Evolutionary conservation across 108 stramenopile species (phyloP), one percentile per base, ranked within the genome.

Genomic region (Stephanodiscus minutulus): DNA sequence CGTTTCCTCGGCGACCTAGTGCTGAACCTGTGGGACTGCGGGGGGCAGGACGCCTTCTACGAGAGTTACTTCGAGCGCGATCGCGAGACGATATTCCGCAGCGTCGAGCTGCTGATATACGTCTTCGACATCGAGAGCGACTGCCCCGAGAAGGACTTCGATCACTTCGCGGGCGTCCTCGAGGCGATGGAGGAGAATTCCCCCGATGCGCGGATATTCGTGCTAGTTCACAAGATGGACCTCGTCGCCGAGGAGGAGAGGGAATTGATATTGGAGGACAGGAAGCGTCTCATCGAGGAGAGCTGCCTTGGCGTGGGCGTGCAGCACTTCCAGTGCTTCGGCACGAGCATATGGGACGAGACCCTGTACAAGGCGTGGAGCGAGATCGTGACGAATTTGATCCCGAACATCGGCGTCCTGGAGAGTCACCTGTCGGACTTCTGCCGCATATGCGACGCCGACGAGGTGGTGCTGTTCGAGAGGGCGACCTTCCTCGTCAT

Each of bases 211-310:
- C 81, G 95, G 15, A 86, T 99, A 61, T 98, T 98, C 73, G 95
- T 98, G 18, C 86, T 99, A 37, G 84, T 99, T n/a, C 99, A 99
- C 86, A 99, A 99, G 82, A 99, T 99, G 99, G 99, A 99, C 76
- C 73, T 98, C 52, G 96, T 99, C 17, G 85, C 88, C 2, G 89
- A 93, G 43, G 86, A 91, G 64, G 87, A 91, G 65, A 78, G 97
- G 46, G 91, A 92, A 13, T 55, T 77, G 50, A 91, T 96, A 50
- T 88, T 99, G 68, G 74, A 93, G 65, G 92, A 97, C 60, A 80
- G 96, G 11, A 77, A 86, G 55, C 65, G 82, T 5, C 62, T 95
- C 59, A 96, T 99, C 72, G 85, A 83, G 65, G 89, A 91, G 56
- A 75, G 76, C 11, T 94, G 92, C 68, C 46, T 70, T 13, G 66